Evolutionary conservation across 148 eudicot genomes (phyloP).

Genomic region (Fagopyrum homotropicum): DNA sequence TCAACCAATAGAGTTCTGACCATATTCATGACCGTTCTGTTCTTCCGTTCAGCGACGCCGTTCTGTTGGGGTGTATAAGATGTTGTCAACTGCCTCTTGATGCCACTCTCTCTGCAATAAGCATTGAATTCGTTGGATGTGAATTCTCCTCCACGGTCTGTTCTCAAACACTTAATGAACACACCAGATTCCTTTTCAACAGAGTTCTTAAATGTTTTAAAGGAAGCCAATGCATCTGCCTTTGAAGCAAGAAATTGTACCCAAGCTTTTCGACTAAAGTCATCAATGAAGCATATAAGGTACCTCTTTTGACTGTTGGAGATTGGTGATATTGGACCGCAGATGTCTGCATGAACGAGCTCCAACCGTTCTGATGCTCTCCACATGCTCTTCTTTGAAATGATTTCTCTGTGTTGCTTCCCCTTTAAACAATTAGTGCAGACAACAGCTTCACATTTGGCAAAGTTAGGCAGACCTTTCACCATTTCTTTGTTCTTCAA

Average conservation of each 20-base stretch:
- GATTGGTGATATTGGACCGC: no score
- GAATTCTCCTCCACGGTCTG: neutral
- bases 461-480: neutral
- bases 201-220: neutral
- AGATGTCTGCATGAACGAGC: neutral
- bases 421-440: neutral
- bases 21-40: conserved; percentile 8
- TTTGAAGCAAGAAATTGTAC: neutral
- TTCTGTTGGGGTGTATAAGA: conserved; percentile 5
- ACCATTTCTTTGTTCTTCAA: neutral
- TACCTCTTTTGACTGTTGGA: neutral
- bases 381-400: neutral
- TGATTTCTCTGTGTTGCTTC: neutral
- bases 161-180: neutral
- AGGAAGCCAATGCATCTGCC: neutral
- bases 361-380: neutral
- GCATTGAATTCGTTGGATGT: no score
- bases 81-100: neutral
- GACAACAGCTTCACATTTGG: no score
- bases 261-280: neutral
- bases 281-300: conserved; percentile 6
- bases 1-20: neutral
- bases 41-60: conserved; percentile 13
- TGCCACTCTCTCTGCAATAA: no score
- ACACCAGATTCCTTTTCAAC: neutral